Conservation (phyloP, 495 filamentous ascomycete species). For the Schizothecium vesticola region DNA sequence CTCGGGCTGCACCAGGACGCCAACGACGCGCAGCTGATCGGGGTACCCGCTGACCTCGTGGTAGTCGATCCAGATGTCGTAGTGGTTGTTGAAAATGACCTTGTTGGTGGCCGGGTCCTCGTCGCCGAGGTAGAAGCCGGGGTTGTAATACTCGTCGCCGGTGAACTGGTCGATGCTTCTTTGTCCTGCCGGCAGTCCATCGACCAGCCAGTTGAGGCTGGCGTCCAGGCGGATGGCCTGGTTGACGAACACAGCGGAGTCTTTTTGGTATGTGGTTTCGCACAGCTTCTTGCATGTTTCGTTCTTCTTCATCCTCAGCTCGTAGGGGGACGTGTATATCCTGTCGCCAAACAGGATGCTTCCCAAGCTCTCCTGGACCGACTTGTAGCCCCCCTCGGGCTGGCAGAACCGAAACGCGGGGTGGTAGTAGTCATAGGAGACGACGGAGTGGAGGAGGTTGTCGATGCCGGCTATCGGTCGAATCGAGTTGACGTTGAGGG, state of each 20-base stretch:
- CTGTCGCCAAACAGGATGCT: conserved; percentile 96
- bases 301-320: conserved; percentile 77
- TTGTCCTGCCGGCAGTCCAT: conserved; percentile 87
- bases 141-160: conserved; percentile 70
- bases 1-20: conserved; percentile 76
- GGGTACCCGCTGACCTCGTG: conserved; percentile 59
- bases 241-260: conserved; percentile 73
- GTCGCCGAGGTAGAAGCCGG: conserved; percentile 80
- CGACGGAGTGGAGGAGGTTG: conserved; percentile 76
- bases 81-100: conserved; percentile 80
- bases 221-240: conserved; percentile 72
- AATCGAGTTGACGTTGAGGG: conserved; percentile 85
- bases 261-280: conserved; percentile 57
- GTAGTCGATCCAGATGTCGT: conserved; percentile 89
- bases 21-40: conserved; percentile 78
- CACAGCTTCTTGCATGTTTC: conserved; percentile 82
- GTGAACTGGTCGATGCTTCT: conserved; percentile 67
- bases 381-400: conserved; percentile 65
- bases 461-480: conserved; percentile 78
- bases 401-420: conserved; percentile 78
- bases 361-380: conserved; percentile 81
- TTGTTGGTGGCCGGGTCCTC: conserved; percentile 42
- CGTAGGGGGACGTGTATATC: conserved; percentile 86
- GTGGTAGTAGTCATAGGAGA: conserved; percentile 95
- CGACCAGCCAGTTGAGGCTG: conserved; percentile 91